A percentile compares a stretch with the other conserved stretches of the same genome.
These are phyloP conservation scores for Kazachstania sp. DNA, from an alignment of 1,139 yeast genomes.

Conservation along the genomic window DNA sequence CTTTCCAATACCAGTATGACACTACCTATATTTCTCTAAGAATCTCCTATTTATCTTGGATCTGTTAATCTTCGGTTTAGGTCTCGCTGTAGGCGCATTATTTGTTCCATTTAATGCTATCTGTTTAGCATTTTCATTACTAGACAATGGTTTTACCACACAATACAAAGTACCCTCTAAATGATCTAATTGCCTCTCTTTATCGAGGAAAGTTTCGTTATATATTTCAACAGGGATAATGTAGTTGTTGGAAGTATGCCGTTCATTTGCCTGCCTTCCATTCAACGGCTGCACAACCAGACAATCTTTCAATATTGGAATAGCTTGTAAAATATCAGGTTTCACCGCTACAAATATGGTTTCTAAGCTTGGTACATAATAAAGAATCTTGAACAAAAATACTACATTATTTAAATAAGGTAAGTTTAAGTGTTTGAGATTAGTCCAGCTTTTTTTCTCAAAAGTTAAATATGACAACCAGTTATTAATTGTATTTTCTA, in stretches of 20 bases:
- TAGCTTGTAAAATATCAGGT: background rate
- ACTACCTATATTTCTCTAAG: background rate
- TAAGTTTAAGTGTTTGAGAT: conserved; percentile 5
- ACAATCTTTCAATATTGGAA: background rate
- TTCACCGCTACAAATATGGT: background rate
- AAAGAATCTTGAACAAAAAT: conserved; percentile 9
- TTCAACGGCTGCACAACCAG: too few relatives aligned
- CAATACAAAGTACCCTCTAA: too few relatives aligned
- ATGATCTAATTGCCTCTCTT: background rate
- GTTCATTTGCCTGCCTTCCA: background rate
- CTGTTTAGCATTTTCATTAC: background rate
- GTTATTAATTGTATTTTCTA: background rate
- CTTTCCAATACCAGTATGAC: too few relatives aligned
- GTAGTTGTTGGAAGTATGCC: background rate
- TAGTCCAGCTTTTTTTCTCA: conserved; percentile 8
- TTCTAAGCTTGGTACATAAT: conserved; percentile 8
- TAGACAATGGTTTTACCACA: background rate
- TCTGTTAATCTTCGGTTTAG: background rate
- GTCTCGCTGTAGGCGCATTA: background rate
- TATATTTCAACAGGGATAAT: background rate
- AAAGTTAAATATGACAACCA: conserved; percentile 11
- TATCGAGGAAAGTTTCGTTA: background rate
- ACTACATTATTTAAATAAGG: conserved; percentile 9
- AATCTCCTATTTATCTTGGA: background rate
- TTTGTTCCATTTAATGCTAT: too few relatives aligned